A percentile compares a stretch with the other conserved stretches of the same genome.
Conservation (phyloP, 2,329 filamentous ascomycete genomes). For the Balansia obtecta region DNA sequence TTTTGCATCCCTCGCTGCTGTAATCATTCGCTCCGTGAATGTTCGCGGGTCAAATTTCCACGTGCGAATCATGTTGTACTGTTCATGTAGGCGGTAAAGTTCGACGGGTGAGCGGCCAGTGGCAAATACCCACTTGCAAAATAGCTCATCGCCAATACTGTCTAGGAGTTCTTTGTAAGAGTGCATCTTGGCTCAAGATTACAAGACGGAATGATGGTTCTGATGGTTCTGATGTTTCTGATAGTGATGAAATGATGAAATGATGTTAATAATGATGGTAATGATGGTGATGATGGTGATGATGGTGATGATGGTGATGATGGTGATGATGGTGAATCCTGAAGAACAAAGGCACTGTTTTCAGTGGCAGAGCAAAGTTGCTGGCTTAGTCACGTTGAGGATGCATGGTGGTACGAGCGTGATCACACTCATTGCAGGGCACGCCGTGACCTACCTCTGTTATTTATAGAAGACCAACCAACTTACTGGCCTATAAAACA, state of each 20-base stretch:
- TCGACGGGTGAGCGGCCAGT: not conserved
- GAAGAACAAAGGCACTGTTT: too few species aligned
- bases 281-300: too few species aligned
- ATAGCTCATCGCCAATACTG: not conserved
- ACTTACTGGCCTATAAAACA: not conserved
- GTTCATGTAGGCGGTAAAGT: not conserved
- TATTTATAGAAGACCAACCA: too few species aligned
- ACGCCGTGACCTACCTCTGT: not conserved
- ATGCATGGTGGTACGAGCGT: not conserved
- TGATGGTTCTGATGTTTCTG: too few species aligned
- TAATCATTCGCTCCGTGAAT: not conserved
- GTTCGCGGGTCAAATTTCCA: not conserved
- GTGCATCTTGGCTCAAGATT: not conserved
- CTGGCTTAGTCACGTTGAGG: not conserved
- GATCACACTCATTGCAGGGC: not conserved
- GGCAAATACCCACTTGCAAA: not conserved
- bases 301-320: too few species aligned
- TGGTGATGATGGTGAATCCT: not conserved
- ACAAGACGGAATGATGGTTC: not conserved
- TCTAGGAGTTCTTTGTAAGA: not conserved
- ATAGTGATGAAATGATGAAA: too few species aligned
- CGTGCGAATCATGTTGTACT: not conserved
- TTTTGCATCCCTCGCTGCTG: not conserved
- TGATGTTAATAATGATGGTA: too few species aligned
- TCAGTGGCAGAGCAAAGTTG: too few species aligned